Evolutionary conservation across 108 stramenopile genomes (phyloP), one percentile per base, ranked within the genome.

Genomic region (Conticribra guillardii): DNA sequence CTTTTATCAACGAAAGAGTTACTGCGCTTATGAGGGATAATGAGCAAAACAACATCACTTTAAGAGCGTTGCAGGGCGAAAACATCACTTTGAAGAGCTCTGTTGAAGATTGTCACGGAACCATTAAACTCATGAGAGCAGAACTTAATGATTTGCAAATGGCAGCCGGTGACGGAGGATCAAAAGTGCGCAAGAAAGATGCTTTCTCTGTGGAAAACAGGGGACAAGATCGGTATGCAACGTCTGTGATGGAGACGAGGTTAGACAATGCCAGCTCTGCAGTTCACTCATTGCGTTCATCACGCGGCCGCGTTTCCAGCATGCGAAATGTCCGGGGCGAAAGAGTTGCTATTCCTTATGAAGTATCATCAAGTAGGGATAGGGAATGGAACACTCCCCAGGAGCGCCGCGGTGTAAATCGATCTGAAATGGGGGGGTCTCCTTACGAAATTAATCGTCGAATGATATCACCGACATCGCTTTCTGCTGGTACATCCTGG

Each of bases 1-100:
- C 51, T 41, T 52, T 80, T 41, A 64, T 80, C 34, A 57, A 73
- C 21, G 79, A 69, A 53, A 52, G 71, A 7, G 61, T 73, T 16
- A 54, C 79, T 59, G 62, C 72, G 5, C 55, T 80, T 22, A 80
- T 80, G 79, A 21, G 67, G 59, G 72, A 73, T 32, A 80, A 69
- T 30, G 79, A 80, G 52, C 67, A 80, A 23, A 69, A 67, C 28
- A 80, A 80, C 34, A 80, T 80, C 32, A 72, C 79, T 19, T 69
- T 80, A 71, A 68, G 72, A 41, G 57, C 67, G 27, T 60, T 80
- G 2, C 59, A 73, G 55, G 64, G 54, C 27, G 79, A 80, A 80
- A 73, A 80, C 51, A 54, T 56, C 4, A 41, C 50, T 28, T 52
- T 80, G 54, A 80, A 73, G 64, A 53, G 50, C 18, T 80, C 79